These are phyloP conservation scores for Nannochloris sp. DNA, from an alignment of 139 green algal genomes.

Conservation along the genomic window DNA sequence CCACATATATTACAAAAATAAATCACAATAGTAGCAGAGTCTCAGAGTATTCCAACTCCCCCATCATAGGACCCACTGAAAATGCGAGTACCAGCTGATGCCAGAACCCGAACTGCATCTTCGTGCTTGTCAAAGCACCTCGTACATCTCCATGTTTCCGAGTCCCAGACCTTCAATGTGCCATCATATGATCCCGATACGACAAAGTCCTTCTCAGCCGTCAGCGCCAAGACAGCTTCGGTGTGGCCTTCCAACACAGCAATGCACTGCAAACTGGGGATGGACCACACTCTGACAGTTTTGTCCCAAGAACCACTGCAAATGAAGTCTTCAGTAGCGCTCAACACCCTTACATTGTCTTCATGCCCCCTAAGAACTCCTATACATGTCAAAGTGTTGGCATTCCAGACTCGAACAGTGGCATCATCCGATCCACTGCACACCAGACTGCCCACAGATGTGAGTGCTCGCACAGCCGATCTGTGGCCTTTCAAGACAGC, in stretches of 20 bases:
- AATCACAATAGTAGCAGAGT: background rate
- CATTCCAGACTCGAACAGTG: constrained; percentile 82
- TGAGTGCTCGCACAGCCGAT: constrained; percentile 72
- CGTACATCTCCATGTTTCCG: constrained; percentile 70
- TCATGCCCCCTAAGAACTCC: constrained; percentile 77
- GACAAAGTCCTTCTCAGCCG: constrained; percentile 56
- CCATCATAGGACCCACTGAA: constrained; percentile 87
- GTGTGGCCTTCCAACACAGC: constrained; percentile 74
- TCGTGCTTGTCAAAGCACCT: constrained; percentile 81
- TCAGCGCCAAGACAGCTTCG: constrained; percentile 86
- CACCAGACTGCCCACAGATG: constrained; percentile 46
- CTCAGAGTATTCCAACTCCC: constrained; percentile 74
- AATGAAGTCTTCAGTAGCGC: constrained; percentile 55
- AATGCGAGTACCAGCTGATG: constrained; percentile 55
- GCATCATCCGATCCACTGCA: constrained; percentile 85
- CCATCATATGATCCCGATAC: constrained; percentile 76
- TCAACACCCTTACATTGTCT: constrained; percentile 89
- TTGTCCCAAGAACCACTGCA: constrained; percentile 91
- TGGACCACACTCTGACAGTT: constrained; percentile 81
- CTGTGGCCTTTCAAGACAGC: constrained; percentile 57
- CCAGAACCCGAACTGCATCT: constrained; percentile 85
- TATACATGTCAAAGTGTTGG: constrained; percentile 63
- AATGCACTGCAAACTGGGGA: constrained; percentile 8
- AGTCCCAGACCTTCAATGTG: constrained; percentile 81
- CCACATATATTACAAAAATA: background rate